Percentiles rank a stretch among this genome's conserved stretches.
Evolutionary conservation across 129 eudicot species (phyloP).

Genomic region (Apium graveolens): DNA sequence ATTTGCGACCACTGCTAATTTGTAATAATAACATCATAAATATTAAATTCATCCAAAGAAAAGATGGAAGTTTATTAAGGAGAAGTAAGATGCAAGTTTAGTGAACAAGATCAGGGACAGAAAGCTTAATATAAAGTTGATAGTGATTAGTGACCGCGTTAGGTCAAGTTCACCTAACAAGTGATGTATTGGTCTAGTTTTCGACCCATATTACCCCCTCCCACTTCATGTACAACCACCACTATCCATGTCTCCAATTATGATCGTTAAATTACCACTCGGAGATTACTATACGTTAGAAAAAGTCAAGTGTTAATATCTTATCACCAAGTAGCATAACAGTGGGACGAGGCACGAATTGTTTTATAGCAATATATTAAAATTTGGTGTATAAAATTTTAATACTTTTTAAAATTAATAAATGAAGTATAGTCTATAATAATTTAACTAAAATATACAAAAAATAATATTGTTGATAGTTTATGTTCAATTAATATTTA

Average conservation of each 20-base stretch:
- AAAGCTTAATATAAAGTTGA: background rate
- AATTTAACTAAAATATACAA: too few relatives aligned
- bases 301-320: too few relatives aligned
- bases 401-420: too few relatives aligned
- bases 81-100: background rate
- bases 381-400: too few relatives aligned
- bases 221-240: background rate
- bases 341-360: too few relatives aligned
- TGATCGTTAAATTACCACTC: background rate
- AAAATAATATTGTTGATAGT: too few relatives aligned
- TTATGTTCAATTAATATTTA: too few relatives aligned
- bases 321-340: too few relatives aligned
- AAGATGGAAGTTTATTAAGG: background rate
- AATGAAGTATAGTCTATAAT: too few relatives aligned
- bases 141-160: background rate
- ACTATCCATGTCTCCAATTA: background rate
- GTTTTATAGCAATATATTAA: too few relatives aligned
- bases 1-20: too few relatives aligned
- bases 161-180: conserved; percentile 3
- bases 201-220: background rate
- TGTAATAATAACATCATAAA: too few relatives aligned
- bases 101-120: background rate
- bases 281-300: background rate
- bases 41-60: background rate
- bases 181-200: background rate